Evolutionary conservation across 495 filamentous ascomycete species (phyloP), one percentile per base, ranked within the genome.

Genomic region (Penicillium fimorum): DNA sequence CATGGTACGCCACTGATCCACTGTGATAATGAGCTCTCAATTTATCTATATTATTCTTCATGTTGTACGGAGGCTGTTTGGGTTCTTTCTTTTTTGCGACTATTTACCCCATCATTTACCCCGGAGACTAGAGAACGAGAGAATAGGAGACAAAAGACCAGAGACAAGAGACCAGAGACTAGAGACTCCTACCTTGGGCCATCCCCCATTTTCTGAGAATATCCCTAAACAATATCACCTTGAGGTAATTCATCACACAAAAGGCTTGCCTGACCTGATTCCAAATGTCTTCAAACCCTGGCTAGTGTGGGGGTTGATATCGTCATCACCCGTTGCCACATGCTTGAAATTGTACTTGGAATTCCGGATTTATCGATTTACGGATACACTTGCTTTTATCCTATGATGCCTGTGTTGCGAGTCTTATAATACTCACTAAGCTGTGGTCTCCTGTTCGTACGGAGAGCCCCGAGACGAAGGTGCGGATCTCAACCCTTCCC

Each of bases 1-100:
- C 59, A 61, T 57, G 49, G 11, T 50, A 52, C 60, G 60, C 60
- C 60, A 62, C 60, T 55, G 47, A 48, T 54, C 50, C 56, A 37
- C 52, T 24, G 11, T 40, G 30, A 11, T 29, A 38, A 49, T 40
- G n/a, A 15, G 33, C 27, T 12, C 47, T 12, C 47, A 22, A 29
- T 38, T 15, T 27, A 50, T 38, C n/a, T 27, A 50, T 38, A 27
- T 32, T 33, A 42, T 18, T 22, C 20, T 27, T 15, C 11, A 45
- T 30, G 27, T 17, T 20, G 18, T 27, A 27, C 25, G 25, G 25
- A 27, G 29, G 12, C 32, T 35, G 12, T 35, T 0, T 15, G 12
- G 33, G 33, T 37, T 38, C 35, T 17, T 38, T 17, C n/a, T 9
- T 38, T 38, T 3, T 25, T 25, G 25, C 5, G 35, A 6, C 13